Evolutionary conservation across 805 yeast species (phyloP), one percentile per base, ranked within the genome.

Genomic region (Monosporozyma solicola): DNA sequence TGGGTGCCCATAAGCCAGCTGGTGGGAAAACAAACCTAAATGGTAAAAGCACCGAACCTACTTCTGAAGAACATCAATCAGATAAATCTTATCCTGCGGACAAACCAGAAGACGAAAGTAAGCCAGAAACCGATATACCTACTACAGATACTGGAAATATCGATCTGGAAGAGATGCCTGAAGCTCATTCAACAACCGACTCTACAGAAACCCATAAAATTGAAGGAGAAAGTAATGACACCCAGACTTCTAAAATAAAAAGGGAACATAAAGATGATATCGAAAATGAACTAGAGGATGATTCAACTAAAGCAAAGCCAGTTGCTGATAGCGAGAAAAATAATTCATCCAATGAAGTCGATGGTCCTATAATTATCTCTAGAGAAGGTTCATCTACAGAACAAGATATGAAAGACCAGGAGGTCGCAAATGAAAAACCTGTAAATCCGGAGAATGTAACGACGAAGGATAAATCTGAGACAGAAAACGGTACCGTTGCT

Each of bases 1-100:
- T 67, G 64, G 72, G 72, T 8, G 68, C 69, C 2, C 69, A 67
- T 46, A 66, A 60, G 29, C 65, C 63, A 15, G 59, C 60, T 6
- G 59, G 54, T 24, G 63, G 58, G 20, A 27, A 52, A 1, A 56
- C 57, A 20, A 59, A 35, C n/a, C 7, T 22, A 4, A 35, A 11
- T n/a, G 16, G 39, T 15, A 62, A 54, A 7, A 13, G 2, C 20
- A 15, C 22, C 5, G 51, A 22, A 31, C 25, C 6, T 66, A 60
- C 25, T n/a, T 46, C 27, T 65, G 59, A 24, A 33, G 51, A 16
- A 6, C 27, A 11, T 11, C 33, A 43, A 15, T 20, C 20, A 41
- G 35, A 27, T 20, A 20, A 4, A 5, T 13, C 27, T 6, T 9
- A 22, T 10, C 13, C 51, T 20, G 32, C 6, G 33, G 20, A 35